Percentiles rank a stretch among this genome's conserved stretches.
Evolutionary conservation across 2,329 filamentous ascomycete genomes (phyloP).

Genomic region (Cordyceps cateniannulata): DNA sequence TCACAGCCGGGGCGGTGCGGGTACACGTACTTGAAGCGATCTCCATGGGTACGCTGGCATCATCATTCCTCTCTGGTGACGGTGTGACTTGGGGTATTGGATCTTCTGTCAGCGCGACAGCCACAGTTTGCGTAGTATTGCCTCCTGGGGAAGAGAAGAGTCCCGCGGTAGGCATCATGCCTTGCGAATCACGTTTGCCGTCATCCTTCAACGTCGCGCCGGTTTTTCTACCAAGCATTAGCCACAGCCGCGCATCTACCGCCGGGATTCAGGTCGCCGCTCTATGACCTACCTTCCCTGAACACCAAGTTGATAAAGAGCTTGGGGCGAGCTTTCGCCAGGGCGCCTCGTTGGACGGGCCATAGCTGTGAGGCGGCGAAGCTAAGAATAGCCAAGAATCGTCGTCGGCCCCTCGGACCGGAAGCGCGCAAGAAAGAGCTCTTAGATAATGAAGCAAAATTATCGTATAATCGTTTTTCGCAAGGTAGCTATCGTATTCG

Average conservation of each 20-base stretch:
- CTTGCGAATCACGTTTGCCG: conserved; percentile 80
- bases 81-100: background rate
- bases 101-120: conserved; percentile 1
- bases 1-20: background rate
- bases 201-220: conserved; percentile 74
- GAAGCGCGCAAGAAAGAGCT: background rate
- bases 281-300: conserved; percentile 30
- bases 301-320: conserved; percentile 28
- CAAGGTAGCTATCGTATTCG: background rate
- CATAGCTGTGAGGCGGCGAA: conserved; percentile 19
- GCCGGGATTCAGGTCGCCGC: background rate
- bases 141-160: conserved; percentile 79
- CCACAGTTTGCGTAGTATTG: conserved; percentile 16
- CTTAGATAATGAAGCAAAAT: background rate
- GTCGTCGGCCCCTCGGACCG: background rate
- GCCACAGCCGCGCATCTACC: background rate
- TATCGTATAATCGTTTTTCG: background rate
- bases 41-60: conserved; percentile 44
- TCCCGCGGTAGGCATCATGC: conserved; percentile 79
- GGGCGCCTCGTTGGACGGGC: conserved; percentile 25
- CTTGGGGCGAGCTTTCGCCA: conserved; percentile 25
- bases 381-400: background rate
- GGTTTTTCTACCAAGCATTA: conserved; percentile 62
- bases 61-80: conserved; percentile 19
- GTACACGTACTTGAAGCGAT: conserved; percentile 41